phyloP scores from a whole-genome alignment of 768 basidiomycete species.

The Dacryopinax primogenitus region DNA sequence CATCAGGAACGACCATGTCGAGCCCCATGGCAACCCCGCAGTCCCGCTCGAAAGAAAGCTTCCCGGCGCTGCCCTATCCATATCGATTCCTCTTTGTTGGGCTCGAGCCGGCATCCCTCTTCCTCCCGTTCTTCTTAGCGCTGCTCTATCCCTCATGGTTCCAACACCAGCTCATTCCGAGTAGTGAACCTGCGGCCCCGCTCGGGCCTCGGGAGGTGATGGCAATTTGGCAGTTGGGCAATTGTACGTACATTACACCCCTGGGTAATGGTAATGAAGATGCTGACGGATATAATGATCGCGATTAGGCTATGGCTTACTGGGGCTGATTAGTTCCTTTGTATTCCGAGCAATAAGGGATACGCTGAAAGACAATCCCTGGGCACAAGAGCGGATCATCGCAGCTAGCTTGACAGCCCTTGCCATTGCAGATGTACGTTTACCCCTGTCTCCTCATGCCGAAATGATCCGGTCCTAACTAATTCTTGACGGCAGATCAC shows the following conservation, averaged over 20 bases:
- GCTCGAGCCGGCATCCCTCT: slow-evolving; percentile 1
- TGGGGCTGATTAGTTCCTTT: slow-evolving; percentile 51
- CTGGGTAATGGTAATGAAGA: background rate
- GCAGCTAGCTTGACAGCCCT: slow-evolving; percentile 50
- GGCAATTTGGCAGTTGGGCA: slow-evolving; percentile 55
- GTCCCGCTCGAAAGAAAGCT: background rate
- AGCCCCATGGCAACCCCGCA: background rate
- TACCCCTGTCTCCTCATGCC: slow-evolving; percentile 8
- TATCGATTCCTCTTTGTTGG: slow-evolving; percentile 5
- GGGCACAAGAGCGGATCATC: slow-evolving; percentile 46
- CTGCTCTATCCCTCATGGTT: slow-evolving; percentile 40
- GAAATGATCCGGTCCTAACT: slow-evolving; percentile 9
- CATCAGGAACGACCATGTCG: slow-evolving; percentile 6
- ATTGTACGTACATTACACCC: slow-evolving; percentile 34
- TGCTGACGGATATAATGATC: background rate
- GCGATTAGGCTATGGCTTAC: slow-evolving; percentile 43
- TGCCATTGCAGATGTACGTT: slow-evolving; percentile 55
- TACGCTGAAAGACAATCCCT: slow-evolving; percentile 41
- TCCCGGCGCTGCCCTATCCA: slow-evolving; percentile 2
- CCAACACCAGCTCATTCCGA: slow-evolving; percentile 50
- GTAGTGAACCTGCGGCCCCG: slow-evolving; percentile 23
- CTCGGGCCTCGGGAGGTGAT: slow-evolving; percentile 42
- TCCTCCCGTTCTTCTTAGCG: slow-evolving; percentile 7
- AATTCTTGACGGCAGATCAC: slow-evolving; percentile 37
- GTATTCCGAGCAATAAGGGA: slow-evolving; percentile 57